Conservation (phyloP, 2,329 filamentous ascomycete species). For the Elsinoe fawcettii region DNA sequence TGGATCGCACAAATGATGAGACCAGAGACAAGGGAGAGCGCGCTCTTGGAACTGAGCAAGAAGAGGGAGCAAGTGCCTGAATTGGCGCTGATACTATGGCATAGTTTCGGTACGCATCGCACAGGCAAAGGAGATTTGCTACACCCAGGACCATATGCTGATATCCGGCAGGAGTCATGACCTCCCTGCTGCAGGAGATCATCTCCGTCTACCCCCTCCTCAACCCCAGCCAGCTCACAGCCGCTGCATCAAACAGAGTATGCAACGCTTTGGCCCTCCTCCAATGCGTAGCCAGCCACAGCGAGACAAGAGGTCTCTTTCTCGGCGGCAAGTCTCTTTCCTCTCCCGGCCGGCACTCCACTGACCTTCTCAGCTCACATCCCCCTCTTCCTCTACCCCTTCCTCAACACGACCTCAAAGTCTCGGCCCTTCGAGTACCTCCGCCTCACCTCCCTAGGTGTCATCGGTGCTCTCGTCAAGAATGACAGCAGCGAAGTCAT, state of each 20-base stretch:
- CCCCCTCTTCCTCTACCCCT: constrained; percentile 93
- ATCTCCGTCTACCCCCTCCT: constrained; percentile 96
- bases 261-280: constrained; percentile 94
- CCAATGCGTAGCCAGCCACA: constrained; percentile 95
- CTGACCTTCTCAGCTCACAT: constrained; percentile 65
- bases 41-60: constrained; percentile 92
- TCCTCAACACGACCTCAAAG: constrained; percentile 97
- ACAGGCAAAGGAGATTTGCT: neutral
- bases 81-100: constrained; percentile 91
- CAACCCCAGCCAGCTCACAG: constrained; percentile 93
- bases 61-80: constrained; percentile 98
- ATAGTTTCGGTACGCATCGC: constrained; percentile 76
- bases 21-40: constrained; percentile 77
- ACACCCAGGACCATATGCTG: constrained; percentile 19
- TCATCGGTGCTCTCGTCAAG: constrained; percentile 95
- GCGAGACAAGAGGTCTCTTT: constrained; percentile 89
- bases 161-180: constrained; percentile 75
- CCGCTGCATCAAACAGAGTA: constrained; percentile 92
- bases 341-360: neutral
- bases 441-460: constrained; percentile 86
- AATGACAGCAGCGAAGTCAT: constrained; percentile 98
- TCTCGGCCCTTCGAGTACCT: constrained; percentile 96
- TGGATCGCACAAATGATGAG: constrained; percentile 90
- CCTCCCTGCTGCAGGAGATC: constrained; percentile 91
- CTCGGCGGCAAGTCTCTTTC: constrained; percentile 62